Evolutionary conservation across 768 basidiomycete genomes (phyloP), one percentile per base, ranked within the genome.

Genomic region (Pisolithus tinctorius): DNA sequence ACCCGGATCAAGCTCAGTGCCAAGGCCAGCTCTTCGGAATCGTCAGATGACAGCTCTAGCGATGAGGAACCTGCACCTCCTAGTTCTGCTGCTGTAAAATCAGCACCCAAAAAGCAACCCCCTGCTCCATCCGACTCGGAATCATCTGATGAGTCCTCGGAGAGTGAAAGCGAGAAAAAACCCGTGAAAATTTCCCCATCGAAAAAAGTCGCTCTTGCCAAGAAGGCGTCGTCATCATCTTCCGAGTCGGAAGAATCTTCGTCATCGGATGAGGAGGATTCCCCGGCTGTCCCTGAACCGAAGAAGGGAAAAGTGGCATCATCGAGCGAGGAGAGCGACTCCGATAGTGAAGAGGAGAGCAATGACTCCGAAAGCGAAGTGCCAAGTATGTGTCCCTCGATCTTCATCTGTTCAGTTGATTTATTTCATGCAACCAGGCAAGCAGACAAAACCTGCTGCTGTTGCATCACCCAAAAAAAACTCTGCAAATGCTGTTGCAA

Each of bases 301-400:
- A 29, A 27, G 26, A 45, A 45, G 8, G 43, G 14, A 2, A 27
- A 44, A 17, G 26, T 16, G 27, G 27, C 16, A 5, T 30, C 43
- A 16, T 45, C 43, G 6, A 60, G 64, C 34, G 60, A 63, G 30
- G 59, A 67, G 44, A 58, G 45, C 20, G 39, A 39, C 14, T 39
- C 38, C 20, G 38, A 40, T 17, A 34, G 31, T n/a, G n/a, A n/a
- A n/a, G 60, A 63, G 30, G 59, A 67, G 20, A 25, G 20, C 41
- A 42, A 60, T 51, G 62, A 64, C 38, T 58, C 57, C 29, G 55
- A 59, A 37, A 14, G 17, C 20, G 25, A 36, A 47, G 45, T n/a
- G 8, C 45, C 45, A 36, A 36, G 45, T 47, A 36, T 47, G 45
- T 36, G 11, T 36, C 17, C 13, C 49, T 59, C 58, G n/a, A n/a